Evolutionary conservation across 2,329 filamentous ascomycete species (phyloP).

Genomic region (Alternaria metachromatica): DNA sequence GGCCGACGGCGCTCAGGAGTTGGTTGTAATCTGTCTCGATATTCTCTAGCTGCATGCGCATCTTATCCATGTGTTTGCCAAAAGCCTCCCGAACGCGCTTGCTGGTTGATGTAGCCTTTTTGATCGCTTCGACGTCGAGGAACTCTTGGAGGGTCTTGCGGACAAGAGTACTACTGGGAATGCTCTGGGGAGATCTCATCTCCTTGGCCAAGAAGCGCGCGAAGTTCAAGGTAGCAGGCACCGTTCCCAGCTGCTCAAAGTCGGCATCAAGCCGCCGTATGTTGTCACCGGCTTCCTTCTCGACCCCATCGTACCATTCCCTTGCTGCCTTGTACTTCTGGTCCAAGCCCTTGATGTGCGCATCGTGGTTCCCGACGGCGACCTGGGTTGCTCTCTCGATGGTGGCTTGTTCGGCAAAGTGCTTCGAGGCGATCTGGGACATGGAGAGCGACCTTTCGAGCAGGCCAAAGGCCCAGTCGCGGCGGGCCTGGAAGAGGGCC

Average conservation of each 20-base stretch:
- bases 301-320: constrained; percentile 71
- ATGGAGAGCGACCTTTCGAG: constrained; percentile 73
- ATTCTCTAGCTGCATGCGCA: constrained; percentile 52
- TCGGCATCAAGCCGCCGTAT: constrained; percentile 72
- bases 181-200: constrained; percentile 35
- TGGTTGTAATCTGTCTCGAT: constrained; percentile 54
- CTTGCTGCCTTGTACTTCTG: constrained; percentile 74
- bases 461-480: constrained; percentile 77
- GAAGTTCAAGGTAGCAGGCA: constrained; percentile 71
- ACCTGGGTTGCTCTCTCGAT: constrained; percentile 83
- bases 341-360: constrained; percentile 74
- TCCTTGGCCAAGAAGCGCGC: constrained; percentile 56
- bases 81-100: constrained; percentile 69
- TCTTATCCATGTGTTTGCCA: constrained; percentile 58
- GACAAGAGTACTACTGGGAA: constrained; percentile 31
- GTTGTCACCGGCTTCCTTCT: constrained; percentile 71
- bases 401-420: constrained; percentile 75
- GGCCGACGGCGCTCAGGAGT: constrained; percentile 52
- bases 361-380: constrained; percentile 83
- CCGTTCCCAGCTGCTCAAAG: constrained; percentile 67
- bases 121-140: constrained; percentile 75
- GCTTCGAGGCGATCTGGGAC: constrained; percentile 66
- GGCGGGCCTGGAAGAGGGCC: constrained; percentile 79
- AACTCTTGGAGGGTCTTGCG: constrained; percentile 56
- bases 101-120: constrained; percentile 73